A percentile compares a stretch with the other conserved stretches of the same genome.
phyloP scores from a whole-genome alignment of 306 rosid species.

The barrel medic (Medicago truncatula) region DNA sequence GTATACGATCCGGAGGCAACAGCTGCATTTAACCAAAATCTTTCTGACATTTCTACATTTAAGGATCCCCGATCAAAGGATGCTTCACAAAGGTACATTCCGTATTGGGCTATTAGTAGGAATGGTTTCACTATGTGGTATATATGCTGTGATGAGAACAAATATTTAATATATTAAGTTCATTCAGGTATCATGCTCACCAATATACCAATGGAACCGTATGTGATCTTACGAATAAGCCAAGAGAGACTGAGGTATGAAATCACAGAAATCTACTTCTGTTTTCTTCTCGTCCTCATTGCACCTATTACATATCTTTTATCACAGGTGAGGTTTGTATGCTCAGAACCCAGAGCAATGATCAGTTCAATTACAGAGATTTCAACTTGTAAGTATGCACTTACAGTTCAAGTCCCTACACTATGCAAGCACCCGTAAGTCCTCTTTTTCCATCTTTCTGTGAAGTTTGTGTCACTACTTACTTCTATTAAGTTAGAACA shows the following conservation, averaged over 20 bases:
- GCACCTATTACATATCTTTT: slow-evolving; percentile 26
- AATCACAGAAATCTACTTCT: slow-evolving; percentile 18
- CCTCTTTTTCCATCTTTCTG: slow-evolving; percentile 40
- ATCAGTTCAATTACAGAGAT: slow-evolving; percentile 91
- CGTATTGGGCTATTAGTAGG: slow-evolving; percentile 19
- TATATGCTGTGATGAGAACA: slow-evolving; percentile 20
- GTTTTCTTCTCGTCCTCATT: slow-evolving; percentile 25
- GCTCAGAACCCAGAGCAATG: slow-evolving; percentile 83
- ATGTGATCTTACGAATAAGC: slow-evolving; percentile 89
- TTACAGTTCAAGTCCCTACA: slow-evolving; percentile 83
- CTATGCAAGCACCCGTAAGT: slow-evolving; percentile 95
- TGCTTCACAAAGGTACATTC: slow-evolving; percentile 85
- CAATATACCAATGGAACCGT: slow-evolving; percentile 87
- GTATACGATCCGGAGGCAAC: slow-evolving; percentile 85
- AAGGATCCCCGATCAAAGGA: slow-evolving; percentile 96
- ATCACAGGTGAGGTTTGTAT: slow-evolving; percentile 89
- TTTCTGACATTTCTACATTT: slow-evolving; percentile 82
- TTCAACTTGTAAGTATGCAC: slow-evolving; percentile 97
- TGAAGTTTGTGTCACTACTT: neutral
- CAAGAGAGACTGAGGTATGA: slow-evolving; percentile 90
- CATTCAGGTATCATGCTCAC: slow-evolving; percentile 84
- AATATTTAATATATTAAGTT: slow-evolving; percentile 37
- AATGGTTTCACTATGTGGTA: slow-evolving; percentile 21
- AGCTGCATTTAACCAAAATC: slow-evolving; percentile 74
- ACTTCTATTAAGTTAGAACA: neutral